Evolutionary conservation across 1,139 yeast genomes (phyloP), one percentile per base, ranked within the genome.

Genomic region (Petasospora fabianii): DNA sequence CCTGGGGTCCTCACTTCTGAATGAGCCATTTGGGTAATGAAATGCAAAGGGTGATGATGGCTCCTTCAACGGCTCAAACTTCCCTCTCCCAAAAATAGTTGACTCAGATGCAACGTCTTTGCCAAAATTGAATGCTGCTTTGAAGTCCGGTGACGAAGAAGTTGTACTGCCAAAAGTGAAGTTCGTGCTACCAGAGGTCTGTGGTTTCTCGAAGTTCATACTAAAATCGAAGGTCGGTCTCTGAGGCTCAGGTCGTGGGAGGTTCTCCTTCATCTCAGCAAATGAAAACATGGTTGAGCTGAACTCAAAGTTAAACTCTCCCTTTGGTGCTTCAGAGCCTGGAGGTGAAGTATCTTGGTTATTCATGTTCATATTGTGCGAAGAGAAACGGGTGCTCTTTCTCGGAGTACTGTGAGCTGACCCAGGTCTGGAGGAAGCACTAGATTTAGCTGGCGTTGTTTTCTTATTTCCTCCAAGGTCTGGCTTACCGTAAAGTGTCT

Each of bases 181-280:
- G 11, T 11, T 22, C 5, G 26, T 10, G 17, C 7, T 27, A 11
- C 21, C 21, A 16, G 10, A 7, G 17, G 13, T 16, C 21, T 27
- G 16, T 7, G 29, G 6, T 6, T n/a, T 7, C 19, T 27, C 11
- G 12, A 11, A 2, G n/a, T 17, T 18, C 15, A 35, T 30, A n/a
- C 18, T 24, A 12, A 29, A n/a, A n/a, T 35, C 27, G 26, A 36
- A 36, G 11, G 35, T 24, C 13, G 27, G 21, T 9, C 3, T 15
- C 15, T 24, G 12, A n/a, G 38, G 28, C 14, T 32, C 13, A 9
- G 20, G 5, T 16, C 27, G 27, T 17, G 39, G 39, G n/a, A 36
- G 20, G 5, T n/a, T 9, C 4, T 20, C n/a, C 26, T 32, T 36
- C 32, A 36, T 21, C 3, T 31, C 35, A 21, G 17, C 32, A 22